Evolutionary conservation across 2,329 filamentous ascomycete genomes (phyloP).

Genomic region (Neocucurbitaria cava): DNA sequence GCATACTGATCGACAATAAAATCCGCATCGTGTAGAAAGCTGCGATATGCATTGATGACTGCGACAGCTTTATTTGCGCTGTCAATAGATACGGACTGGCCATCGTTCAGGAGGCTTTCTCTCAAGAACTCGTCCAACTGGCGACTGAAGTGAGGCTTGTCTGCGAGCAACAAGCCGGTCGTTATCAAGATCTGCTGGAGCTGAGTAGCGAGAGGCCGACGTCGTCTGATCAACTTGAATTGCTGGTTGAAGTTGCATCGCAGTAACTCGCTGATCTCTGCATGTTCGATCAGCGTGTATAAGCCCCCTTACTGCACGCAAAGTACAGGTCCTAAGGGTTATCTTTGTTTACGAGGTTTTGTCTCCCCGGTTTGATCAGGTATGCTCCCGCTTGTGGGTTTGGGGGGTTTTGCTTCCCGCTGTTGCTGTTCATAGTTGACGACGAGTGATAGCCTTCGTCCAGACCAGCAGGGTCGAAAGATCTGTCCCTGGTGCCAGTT

Average conservation of each 20-base stretch:
- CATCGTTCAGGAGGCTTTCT: background rate
- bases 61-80: background rate
- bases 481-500: no score
- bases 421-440: no score
- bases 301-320: no score
- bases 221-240: background rate
- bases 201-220: slow-evolving; percentile 1
- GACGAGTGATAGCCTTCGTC: no score
- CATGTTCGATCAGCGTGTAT: slow-evolving; percentile 2
- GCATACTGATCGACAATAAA: background rate
- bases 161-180: background rate
- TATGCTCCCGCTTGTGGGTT: no score
- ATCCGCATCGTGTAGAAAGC: background rate
- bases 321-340: no score
- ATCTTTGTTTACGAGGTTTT: no score
- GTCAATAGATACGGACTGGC: background rate
- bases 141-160: background rate
- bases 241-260: slow-evolving; percentile 5
- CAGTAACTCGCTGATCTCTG: background rate
- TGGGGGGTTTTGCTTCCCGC: no score
- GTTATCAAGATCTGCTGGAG: slow-evolving; percentile 1
- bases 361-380: no score
- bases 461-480: no score
- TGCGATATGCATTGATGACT: background rate
- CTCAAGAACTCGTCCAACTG: background rate